Conservation (phyloP, 441 rosid genomes). For the Bocquillonia castaneifolia region DNA sequence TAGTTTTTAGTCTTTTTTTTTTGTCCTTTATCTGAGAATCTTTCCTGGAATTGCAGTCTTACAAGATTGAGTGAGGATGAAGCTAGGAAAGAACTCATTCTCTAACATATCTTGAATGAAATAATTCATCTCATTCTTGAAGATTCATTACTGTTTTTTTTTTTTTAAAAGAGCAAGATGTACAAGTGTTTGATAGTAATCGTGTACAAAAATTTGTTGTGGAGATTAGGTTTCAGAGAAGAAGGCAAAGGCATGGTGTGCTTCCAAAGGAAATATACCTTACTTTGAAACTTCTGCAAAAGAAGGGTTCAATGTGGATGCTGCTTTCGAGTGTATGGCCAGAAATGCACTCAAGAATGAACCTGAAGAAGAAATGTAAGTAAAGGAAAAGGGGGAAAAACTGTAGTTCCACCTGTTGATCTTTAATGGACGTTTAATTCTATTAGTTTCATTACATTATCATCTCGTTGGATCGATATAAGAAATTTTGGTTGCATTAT, state of each 20-base stretch:
- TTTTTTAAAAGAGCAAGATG: too few relatives aligned
- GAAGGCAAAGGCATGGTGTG: constrained; percentile 81
- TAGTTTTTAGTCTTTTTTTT: constrained; percentile 23
- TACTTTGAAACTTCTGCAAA: constrained; percentile 79
- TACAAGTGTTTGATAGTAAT: too few relatives aligned
- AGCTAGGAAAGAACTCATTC: background rate
- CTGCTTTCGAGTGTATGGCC: constrained; percentile 65
- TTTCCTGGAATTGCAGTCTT: background rate
- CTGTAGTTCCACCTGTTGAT: too few relatives aligned
- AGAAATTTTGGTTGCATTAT: too few relatives aligned
- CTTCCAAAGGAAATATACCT: constrained; percentile 69
- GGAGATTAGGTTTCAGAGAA: constrained; percentile 58
- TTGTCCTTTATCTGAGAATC: background rate
- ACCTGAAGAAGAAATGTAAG: constrained; percentile 79
- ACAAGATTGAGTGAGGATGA: background rate
- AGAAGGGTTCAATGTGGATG: constrained; percentile 76
- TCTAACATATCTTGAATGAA: background rate
- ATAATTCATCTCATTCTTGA: background rate
- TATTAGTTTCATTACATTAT: too few relatives aligned
- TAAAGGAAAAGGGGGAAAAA: background rate
- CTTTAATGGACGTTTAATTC: too few relatives aligned
- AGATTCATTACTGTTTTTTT: too few relatives aligned
- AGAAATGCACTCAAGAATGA: constrained; percentile 71
- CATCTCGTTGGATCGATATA: too few relatives aligned
- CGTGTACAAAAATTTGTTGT: too few relatives aligned